Evolutionary conservation across 148 eudicot species (phyloP), one percentile per base, ranked within the genome.

Genomic region (Arctostaphylos glauca): DNA sequence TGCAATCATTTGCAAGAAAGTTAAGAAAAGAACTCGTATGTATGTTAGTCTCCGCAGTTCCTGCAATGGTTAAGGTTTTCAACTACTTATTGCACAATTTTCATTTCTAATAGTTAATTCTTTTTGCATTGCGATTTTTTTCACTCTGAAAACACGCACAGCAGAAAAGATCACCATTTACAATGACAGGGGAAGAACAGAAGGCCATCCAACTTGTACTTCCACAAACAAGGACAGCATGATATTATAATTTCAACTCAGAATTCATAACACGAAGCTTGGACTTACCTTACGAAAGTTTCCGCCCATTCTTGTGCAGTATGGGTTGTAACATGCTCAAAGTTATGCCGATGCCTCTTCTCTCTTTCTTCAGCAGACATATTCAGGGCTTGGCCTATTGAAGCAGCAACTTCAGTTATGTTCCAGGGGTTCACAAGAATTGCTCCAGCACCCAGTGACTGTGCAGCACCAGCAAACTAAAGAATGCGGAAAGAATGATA

Each of bases 391-490:
- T 88, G 91, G 48, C 87, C 94, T 55, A 96, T 94, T 6, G 98
- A 89, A 78, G 91, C 54, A 77, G 99, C 98, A 83, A 94, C 97
- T 84, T 94, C 99, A 49, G 97, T 93, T 75, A 96, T 89, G 87
- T 96, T 96, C 98, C 98, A 94, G 13, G 98, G 99, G 85, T 96
- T 96, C 38, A 96, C 99, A 49, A 96, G 89, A 44, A 96, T 88
- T 59, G 99, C 99, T 72, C 99, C 99, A 76, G 98, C 99, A 70
- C 98, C 98, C 80, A 96, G 87, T 79, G 98, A 96, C 87, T 96
- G 99, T 77, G 99, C 99, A 86, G 99, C 99, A 86, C 99, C 99
- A 55, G 99, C 99, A 93, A 96, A 96, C 99, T 96, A 79, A 25
- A 84, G 38, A 19, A 46, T 6, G 25, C 48, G 60, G 77, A 47